Base-by-base conservation (phyloP, 176 grass and related monocot genomes). In the Avena eriantha region DNA sequence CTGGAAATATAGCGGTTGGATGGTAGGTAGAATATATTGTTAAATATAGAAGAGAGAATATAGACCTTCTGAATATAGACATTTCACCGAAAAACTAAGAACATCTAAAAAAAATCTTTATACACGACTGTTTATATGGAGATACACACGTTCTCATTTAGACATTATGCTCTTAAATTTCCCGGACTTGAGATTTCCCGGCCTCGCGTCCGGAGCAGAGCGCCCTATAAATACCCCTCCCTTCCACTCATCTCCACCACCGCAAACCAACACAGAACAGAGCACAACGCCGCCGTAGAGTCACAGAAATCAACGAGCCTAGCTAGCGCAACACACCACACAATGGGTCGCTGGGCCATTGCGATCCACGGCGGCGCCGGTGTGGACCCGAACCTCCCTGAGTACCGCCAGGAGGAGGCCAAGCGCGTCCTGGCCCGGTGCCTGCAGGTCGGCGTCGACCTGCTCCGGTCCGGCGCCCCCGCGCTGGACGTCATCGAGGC, bases 341-440 rank as follows among this genome's bases (percentile, higher is more conserved):
- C 0, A 48, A 95, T 95, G 93, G 97, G 69, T 2, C 79, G 88
- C 26, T 99, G 97, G 94, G 97, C 94, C 17, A 99, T 99, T 70
- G 90, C 94, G 0, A 90, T 99, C 82, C 97, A 99, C 72, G 94
- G 97, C 17, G 97, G 97, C 21, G 97, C 97, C 0, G 97, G 97
- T 22, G 90, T 99, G 18, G 97, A 99, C 85, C 97, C 94, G 6
- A 93, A 91, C 59, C 88, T 99, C 2, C 97, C 97, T 11, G 89
- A 89, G 84, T 73, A 86, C 6, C 23, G 85, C 0, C 97, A 93
- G 85, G 97, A 96, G 83, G 94, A 91, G 23, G 94, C 94, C 19
- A 93, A 96, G 80, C 87, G 82, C 17, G 89, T 99, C 14, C 87
- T 99, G 43, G 84, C 82, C 3, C 86, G 92, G 76, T 99, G 97